These are phyloP conservation scores for Diplosphaera chodatii DNA, from an alignment of 139 green algal genomes.

Conservation along the genomic window DNA sequence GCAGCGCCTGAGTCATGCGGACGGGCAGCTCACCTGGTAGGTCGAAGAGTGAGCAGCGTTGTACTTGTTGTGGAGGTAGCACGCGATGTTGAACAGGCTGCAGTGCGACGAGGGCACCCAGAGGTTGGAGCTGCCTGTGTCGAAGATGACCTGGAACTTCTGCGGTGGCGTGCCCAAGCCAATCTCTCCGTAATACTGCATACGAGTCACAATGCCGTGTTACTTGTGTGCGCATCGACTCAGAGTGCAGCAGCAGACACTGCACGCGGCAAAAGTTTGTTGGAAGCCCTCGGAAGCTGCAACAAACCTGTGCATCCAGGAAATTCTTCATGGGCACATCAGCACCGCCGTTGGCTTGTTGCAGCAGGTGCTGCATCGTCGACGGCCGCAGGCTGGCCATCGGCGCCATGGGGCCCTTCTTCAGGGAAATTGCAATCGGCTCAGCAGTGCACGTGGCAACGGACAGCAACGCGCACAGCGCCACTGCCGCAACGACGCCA, in stretches of 20 bases:
- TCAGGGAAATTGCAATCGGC: slow-evolving; percentile 2
- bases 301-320: slow-evolving; percentile 58
- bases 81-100: slow-evolving; percentile 81
- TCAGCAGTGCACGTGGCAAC: background rate
- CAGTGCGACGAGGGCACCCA: slow-evolving; percentile 89
- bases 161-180: slow-evolving; percentile 84
- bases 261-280: background rate
- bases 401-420: slow-evolving; percentile 8
- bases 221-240: background rate
- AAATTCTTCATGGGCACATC: slow-evolving; percentile 56
- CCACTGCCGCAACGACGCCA: background rate
- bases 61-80: slow-evolving; percentile 87
- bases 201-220: background rate
- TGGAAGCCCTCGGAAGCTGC: background rate
- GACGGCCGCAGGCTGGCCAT: background rate
- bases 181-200: slow-evolving; percentile 96
- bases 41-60: slow-evolving; percentile 60
- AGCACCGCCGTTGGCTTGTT: slow-evolving; percentile 3
- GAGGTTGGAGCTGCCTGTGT: slow-evolving; percentile 91
- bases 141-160: slow-evolving; percentile 89
- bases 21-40: slow-evolving; percentile 55
- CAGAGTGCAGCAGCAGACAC: background rate
- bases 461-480: background rate
- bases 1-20: background rate
- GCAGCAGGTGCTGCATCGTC: background rate